Base-by-base conservation (phyloP, 2,329 filamentous ascomycete genomes). In the Diatrype stigma region DNA sequence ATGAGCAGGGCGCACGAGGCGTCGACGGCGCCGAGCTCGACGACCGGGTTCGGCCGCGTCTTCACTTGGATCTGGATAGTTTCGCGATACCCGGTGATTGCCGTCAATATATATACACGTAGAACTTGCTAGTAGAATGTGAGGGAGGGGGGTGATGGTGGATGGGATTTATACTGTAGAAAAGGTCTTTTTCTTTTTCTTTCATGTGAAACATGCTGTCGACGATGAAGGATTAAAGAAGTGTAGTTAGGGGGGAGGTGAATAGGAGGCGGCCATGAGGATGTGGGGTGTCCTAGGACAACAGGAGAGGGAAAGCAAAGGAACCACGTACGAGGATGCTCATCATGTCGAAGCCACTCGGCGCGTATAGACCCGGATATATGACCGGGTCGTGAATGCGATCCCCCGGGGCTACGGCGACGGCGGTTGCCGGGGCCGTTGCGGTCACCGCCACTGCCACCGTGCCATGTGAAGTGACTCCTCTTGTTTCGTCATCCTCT, bases 1-100 rank as follows among this genome's bases (percentile, higher is more conserved):
- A 96, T 79, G 17, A 93, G 81, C 56, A 96, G 85, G 2, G 90
- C 87, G 63, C 90, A 94, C 2, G 90, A 94, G 58, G 89, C 77
- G 67, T 96, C 91, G 32, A 96, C 85, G 1, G 89, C 81, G 6
- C 90, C 91, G 40, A 96, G 85, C 46, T 90, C 81, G 60, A 96
- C 84, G 59, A 86, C 78, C 1, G 90, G 89, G 53, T 90, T 85
- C 16, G 84, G 82, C 51, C 90, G 78, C 17, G 79, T 80, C 34
- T 84, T 82, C 22, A 95, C 84, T 46, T 85, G 81, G 67, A 77
- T 64, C 77, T 79, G 51, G n/a, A n/a, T n/a, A n/a, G n/a, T n/a
- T n/a, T n/a, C n/a, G n/a, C n/a, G n/a, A n/a, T n/a, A n/a, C n/a
- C n/a, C n/a, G n/a, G n/a, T n/a, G n/a, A n/a, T n/a, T n/a, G n/a